phyloP scores from a whole-genome alignment of 2,329 filamentous ascomycete species.

The Colletotrichum truncatum region DNA sequence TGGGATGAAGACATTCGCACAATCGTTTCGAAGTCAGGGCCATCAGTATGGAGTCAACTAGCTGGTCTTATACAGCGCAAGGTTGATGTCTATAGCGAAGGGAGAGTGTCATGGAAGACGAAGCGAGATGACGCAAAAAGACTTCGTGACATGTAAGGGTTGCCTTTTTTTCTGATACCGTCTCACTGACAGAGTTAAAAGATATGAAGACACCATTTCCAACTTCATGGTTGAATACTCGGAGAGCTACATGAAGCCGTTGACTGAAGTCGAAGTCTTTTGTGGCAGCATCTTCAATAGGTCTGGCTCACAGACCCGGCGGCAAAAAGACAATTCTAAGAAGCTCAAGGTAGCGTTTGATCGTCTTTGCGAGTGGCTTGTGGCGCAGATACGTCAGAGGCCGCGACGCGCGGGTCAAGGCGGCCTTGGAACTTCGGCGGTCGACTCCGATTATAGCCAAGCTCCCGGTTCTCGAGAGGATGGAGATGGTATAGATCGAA shows the following conservation, averaged over 20 bases:
- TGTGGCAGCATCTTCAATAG: conserved; percentile 65
- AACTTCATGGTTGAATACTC: conserved; percentile 53
- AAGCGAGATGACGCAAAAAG: conserved; percentile 49
- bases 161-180: not conserved
- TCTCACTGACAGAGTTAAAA: conserved; percentile 31
- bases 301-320: conserved; percentile 55
- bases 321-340: conserved; percentile 60
- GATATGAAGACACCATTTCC: conserved; percentile 56
- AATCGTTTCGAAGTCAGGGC: conserved; percentile 34
- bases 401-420: not conserved
- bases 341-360: conserved; percentile 63
- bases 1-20: conserved; percentile 60
- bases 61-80: conserved; percentile 38
- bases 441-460: too few species aligned
- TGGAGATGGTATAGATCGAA: too few species aligned
- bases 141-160: conserved; percentile 55
- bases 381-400: conserved; percentile 43
- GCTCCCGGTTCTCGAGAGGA: too few species aligned
- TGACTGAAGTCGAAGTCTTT: conserved; percentile 64
- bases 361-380: conserved; percentile 52
- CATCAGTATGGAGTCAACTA: conserved; percentile 55
- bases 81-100: conserved; percentile 38
- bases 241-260: conserved; percentile 51
- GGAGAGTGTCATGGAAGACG: conserved; percentile 42
- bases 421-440: conserved; percentile 12